phyloP scores from a whole-genome alignment of 2,329 filamentous ascomycete species.

The Colletotrichum australisinense region DNA sequence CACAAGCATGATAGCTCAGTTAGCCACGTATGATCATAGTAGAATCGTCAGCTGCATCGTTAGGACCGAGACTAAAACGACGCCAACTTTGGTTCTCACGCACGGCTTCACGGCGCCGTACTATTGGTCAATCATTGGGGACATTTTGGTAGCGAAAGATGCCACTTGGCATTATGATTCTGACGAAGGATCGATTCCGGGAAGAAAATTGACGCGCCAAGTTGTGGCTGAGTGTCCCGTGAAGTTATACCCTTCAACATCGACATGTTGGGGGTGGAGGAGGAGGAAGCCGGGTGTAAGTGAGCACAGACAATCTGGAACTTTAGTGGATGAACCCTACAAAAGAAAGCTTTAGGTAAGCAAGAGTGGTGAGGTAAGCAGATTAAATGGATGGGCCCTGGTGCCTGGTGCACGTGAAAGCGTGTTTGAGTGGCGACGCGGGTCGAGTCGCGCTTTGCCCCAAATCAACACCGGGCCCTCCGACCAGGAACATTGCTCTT shows the following conservation, averaged over 20 bases:
- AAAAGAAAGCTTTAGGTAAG: not conserved
- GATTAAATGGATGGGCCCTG: not conserved
- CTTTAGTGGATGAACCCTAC: not conserved
- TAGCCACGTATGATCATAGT: constrained; percentile 10
- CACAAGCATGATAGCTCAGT: not conserved
- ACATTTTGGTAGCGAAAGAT: not conserved
- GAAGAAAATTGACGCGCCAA: not conserved
- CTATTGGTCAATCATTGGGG: not conserved
- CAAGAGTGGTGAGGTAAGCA: not conserved
- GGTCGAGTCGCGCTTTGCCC: constrained; percentile 32
- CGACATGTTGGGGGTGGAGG: not conserved
- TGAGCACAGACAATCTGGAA: not conserved
- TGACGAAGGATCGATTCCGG: not conserved
- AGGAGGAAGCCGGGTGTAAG: not conserved
- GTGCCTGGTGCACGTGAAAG: constrained; percentile 2
- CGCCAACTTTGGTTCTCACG: constrained; percentile 27
- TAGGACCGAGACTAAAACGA: constrained; percentile 3
- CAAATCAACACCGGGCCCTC: constrained; percentile 13
- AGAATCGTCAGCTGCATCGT: constrained; percentile 19
- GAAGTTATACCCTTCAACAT: not conserved
- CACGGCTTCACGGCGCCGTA: not conserved
- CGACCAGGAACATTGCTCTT: not conserved
- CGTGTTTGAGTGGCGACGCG: constrained; percentile 37
- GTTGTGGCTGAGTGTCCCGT: not conserved
- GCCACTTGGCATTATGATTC: not conserved